phyloP scores from a whole-genome alignment of 163 green algal genomes.

The Chlorella variabilis region DNA sequence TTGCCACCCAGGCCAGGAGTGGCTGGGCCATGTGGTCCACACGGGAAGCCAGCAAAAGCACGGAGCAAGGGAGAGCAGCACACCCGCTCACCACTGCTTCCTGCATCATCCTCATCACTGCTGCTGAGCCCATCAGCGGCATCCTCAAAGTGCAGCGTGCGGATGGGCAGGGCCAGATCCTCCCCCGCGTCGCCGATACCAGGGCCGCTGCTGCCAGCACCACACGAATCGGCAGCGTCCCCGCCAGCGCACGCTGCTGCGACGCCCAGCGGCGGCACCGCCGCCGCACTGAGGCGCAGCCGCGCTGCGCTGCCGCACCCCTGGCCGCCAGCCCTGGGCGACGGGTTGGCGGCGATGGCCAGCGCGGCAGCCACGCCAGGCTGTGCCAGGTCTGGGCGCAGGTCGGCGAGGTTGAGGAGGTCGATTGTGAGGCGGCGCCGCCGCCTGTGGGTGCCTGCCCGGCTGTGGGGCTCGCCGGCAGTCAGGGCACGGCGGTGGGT shows the following conservation, averaged over 20 bases:
- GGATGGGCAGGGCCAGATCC: too few species aligned
- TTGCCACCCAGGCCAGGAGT: too few species aligned
- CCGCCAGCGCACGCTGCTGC: background rate
- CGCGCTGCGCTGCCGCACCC: conserved; percentile 1
- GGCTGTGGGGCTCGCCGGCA: background rate
- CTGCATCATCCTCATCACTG: background rate
- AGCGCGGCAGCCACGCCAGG: conserved; percentile 23
- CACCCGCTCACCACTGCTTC: too few species aligned
- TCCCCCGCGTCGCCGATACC: too few species aligned
- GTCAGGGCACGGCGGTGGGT: conserved; percentile 10
- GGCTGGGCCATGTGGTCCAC: too few species aligned
- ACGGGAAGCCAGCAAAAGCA: too few species aligned
- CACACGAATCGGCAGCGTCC: background rate
- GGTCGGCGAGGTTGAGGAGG: conserved; percentile 3
- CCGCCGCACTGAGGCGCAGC: background rate
- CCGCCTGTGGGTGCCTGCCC: background rate
- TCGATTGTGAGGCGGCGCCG: conserved; percentile 28
- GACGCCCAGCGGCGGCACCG: background rate
- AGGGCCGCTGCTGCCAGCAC: too few species aligned
- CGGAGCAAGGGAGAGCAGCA: too few species aligned
- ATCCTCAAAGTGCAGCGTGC: conserved; percentile 25
- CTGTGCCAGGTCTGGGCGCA: conserved; percentile 15
- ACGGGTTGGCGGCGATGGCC: conserved; percentile 26
- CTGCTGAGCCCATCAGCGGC: background rate
- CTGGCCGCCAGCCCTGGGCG: background rate